These are phyloP conservation scores for Silene coronaria DNA, from an alignment of 179 eudicot species.

Conservation along the genomic window DNA sequence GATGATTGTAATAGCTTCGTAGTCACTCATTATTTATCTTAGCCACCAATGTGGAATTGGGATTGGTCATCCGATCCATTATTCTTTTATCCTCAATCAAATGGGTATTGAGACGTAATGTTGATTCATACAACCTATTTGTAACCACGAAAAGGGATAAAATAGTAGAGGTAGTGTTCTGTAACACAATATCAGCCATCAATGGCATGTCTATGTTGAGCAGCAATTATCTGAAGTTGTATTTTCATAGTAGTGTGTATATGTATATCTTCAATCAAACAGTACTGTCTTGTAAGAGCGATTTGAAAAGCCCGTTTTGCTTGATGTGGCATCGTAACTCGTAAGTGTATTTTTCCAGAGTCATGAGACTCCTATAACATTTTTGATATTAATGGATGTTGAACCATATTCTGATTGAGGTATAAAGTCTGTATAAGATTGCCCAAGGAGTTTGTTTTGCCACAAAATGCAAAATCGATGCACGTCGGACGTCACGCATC, in stretches of 20 bases:
- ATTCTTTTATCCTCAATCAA: conserved; percentile 18
- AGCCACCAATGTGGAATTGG: conserved; percentile 14
- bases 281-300: too few relatives aligned
- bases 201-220: background rate
- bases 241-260: background rate
- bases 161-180: background rate
- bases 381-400: too few relatives aligned
- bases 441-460: too few relatives aligned
- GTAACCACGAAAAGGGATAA: background rate
- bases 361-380: too few relatives aligned
- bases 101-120: background rate
- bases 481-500: too few relatives aligned
- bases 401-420: too few relatives aligned
- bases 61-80: conserved; percentile 7
- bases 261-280: too few relatives aligned
- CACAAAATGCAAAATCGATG: too few relatives aligned
- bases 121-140: background rate
- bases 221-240: background rate
- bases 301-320: too few relatives aligned
- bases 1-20: background rate
- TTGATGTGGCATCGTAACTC: too few relatives aligned
- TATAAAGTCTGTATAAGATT: too few relatives aligned
- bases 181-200: background rate
- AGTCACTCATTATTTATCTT: background rate
- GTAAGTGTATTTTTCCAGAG: too few relatives aligned